Conservation (phyloP, 345 rosid species). For the Dovyalis caffra region DNA sequence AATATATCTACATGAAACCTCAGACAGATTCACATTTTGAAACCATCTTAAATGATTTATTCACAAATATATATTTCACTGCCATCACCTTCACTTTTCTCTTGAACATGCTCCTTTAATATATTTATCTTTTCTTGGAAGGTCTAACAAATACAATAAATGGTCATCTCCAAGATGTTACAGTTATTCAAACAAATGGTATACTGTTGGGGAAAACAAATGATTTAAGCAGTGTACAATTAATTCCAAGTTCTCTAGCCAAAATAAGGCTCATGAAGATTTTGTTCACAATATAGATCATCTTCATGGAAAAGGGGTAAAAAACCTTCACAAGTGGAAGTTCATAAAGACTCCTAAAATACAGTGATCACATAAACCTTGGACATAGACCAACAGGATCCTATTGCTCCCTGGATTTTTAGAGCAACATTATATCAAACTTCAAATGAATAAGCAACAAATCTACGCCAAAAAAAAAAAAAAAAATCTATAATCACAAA, state of each 20-base stretch:
- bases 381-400: background rate
- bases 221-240: background rate
- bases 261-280: background rate
- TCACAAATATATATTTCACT: background rate
- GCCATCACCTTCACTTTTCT: background rate
- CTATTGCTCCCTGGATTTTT: background rate
- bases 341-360: background rate
- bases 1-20: background rate
- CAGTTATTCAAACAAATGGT: background rate
- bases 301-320: background rate
- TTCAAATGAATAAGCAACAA: background rate
- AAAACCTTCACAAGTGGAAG: background rate
- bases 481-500: background rate
- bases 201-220: background rate
- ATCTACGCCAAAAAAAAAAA: background rate
- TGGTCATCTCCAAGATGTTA: background rate
- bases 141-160: background rate
- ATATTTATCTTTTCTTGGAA: background rate
- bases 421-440: background rate
- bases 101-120: background rate
- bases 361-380: background rate
- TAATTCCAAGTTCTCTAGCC: background rate
- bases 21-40: no score
- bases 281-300: background rate
- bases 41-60: no score